Percentiles rank a stretch among this genome's conserved stretches.
Evolutionary conservation across 371 early-diverging fungal species (phyloP).

Genomic region (Mucor piriformis): DNA sequence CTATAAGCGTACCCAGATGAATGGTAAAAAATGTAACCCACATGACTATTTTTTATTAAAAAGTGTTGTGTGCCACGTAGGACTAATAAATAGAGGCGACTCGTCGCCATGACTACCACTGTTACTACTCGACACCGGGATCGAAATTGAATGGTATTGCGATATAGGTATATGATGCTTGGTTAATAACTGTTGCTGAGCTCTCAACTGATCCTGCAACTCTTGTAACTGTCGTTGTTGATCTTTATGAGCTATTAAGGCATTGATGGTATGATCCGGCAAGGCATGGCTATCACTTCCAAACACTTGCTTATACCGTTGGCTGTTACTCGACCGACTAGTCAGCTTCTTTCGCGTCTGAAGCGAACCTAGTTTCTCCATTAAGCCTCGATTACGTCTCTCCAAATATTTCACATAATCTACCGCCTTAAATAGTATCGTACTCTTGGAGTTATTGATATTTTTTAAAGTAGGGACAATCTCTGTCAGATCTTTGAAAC

Average conservation of each 20-base stretch:
- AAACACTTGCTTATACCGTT: neutral
- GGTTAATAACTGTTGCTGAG: conserved; percentile 34
- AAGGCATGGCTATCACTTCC: too few species aligned
- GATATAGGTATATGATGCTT: conserved; percentile 21
- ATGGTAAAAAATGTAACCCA: too few species aligned
- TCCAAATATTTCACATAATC: conserved; percentile 56
- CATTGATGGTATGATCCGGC: conserved; percentile 30
- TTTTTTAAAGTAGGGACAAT: conserved; percentile 79
- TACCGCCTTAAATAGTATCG: conserved; percentile 60
- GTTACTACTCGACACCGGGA: too few species aligned
- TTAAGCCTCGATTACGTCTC: conserved; percentile 49
- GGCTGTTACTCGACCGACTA: conserved; percentile 3
- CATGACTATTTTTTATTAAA: too few species aligned
- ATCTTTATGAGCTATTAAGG: conserved; percentile 38
- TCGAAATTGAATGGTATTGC: too few species aligned
- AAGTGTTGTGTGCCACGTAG: neutral
- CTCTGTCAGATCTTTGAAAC: conserved; percentile 82
- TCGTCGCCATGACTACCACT: too few species aligned
- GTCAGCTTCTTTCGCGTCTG: conserved; percentile 41
- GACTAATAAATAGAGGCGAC: too few species aligned
- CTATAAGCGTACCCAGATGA: too few species aligned
- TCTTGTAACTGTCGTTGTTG: conserved; percentile 41
- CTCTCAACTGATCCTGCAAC: conserved; percentile 40
- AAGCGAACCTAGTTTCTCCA: conserved; percentile 52
- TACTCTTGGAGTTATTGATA: conserved; percentile 59